A percentile compares a stretch with the other conserved stretches of the same genome.
Conservation (phyloP, 441 rosid genomes). For the Jatropha multifida region DNA sequence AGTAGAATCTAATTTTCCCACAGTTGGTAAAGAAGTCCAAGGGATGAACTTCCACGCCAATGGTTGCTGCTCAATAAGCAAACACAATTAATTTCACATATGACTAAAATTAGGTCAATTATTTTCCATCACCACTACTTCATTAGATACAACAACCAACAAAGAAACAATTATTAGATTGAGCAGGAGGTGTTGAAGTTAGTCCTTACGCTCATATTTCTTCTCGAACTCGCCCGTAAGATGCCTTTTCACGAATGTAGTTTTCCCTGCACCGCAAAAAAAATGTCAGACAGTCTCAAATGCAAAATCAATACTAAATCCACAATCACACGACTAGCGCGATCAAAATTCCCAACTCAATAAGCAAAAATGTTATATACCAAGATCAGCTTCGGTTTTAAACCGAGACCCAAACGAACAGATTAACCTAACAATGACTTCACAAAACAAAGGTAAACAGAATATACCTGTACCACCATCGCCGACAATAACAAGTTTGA, state of each 20-base stretch:
- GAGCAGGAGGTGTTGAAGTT: background rate
- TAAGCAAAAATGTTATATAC: background rate
- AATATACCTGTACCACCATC: slow-evolving; percentile 58
- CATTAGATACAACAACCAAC: background rate
- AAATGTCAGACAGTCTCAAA: background rate
- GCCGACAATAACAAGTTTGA: slow-evolving; percentile 63
- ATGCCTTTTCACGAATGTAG: slow-evolving; percentile 58
- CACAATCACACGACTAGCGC: too few species aligned
- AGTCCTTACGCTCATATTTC: slow-evolving; percentile 52
- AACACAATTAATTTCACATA: background rate
- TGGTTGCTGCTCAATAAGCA: slow-evolving; percentile 41
- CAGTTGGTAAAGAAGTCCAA: slow-evolving; percentile 58
- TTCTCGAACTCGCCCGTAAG: slow-evolving; percentile 58
- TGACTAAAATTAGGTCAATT: too few species aligned
- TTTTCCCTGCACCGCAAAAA: slow-evolving; percentile 41
- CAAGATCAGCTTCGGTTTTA: background rate
- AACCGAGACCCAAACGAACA: background rate
- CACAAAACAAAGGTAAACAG: too few species aligned
- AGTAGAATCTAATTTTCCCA: slow-evolving; percentile 53
- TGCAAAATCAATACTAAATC: background rate
- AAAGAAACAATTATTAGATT: background rate
- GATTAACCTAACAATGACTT: background rate
- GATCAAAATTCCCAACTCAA: background rate
- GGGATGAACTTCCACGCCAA: slow-evolving; percentile 75
- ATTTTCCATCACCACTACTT: background rate